phyloP scores from a whole-genome alignment of 139 green algal species.

The Asterochloris sp. region DNA sequence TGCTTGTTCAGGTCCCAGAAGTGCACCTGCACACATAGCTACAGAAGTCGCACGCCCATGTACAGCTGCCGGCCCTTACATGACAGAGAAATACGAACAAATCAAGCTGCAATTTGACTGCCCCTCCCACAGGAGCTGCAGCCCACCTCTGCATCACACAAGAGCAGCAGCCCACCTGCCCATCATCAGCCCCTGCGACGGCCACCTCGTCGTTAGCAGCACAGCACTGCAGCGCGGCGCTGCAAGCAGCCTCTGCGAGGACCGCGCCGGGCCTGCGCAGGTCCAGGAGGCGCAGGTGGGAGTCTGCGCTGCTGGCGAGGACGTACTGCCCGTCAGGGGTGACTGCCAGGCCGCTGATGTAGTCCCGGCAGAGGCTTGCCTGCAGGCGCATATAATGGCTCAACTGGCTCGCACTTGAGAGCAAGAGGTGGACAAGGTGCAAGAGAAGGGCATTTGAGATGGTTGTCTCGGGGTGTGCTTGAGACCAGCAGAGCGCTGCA shows the following conservation, averaged over 20 bases:
- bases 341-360: slow-evolving; percentile 58
- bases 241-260: slow-evolving; percentile 22
- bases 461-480: no score
- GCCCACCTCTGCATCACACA: not conserved
- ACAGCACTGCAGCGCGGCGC: slow-evolving; percentile 54
- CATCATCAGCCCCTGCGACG: slow-evolving; percentile 52
- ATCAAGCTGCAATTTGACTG: no score
- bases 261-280: slow-evolving; percentile 23
- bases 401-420: not conserved
- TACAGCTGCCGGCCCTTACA: no score
- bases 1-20: no score
- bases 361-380: slow-evolving; percentile 46
- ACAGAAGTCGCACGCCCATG: no score
- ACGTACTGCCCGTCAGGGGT: slow-evolving; percentile 31
- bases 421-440: no score
- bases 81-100: no score
- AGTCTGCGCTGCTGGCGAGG: slow-evolving; percentile 46
- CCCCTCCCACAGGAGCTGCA: not conserved
- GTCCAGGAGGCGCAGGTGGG: slow-evolving; percentile 47
- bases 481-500: no score
- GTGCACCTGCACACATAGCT: no score
- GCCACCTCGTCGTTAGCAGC: slow-evolving; percentile 40
- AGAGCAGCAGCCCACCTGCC: slow-evolving; percentile 11
- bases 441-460: no score
- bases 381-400: not conserved